These are phyloP conservation scores for Entophlyctis luteolus DNA, from an alignment of 192 early-diverging fungal species.

Conservation along the genomic window DNA sequence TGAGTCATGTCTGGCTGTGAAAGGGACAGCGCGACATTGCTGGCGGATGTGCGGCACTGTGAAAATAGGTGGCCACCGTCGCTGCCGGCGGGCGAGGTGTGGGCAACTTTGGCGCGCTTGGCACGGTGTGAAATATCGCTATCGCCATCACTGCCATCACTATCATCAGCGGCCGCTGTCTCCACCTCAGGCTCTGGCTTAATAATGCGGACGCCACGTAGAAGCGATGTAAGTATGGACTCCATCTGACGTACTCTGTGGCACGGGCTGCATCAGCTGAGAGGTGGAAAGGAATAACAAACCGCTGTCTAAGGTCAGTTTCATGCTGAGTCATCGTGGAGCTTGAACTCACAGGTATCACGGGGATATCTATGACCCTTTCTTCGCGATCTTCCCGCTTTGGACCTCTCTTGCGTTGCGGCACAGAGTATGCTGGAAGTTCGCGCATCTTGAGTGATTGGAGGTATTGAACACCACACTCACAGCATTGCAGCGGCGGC, in stretches of 20 bases:
- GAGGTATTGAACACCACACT: slow-evolving; percentile 3
- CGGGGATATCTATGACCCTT: no score
- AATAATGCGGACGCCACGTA: not conserved
- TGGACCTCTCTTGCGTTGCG: slow-evolving; percentile 12
- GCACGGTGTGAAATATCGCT: not conserved
- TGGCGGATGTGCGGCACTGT: not conserved
- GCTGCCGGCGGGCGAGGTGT: not conserved
- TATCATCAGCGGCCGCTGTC: not conserved
- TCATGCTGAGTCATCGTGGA: no score
- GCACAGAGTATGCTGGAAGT: slow-evolving; percentile 11
- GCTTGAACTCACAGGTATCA: no score
- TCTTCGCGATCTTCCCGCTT: not conserved
- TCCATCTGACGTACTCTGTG: slow-evolving; percentile 12
- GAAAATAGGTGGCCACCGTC: not conserved
- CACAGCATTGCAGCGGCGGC: not conserved
- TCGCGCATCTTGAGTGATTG: not conserved
- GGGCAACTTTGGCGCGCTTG: slow-evolving; percentile 1
- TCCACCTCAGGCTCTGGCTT: not conserved
- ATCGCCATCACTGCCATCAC: slow-evolving; percentile 1
- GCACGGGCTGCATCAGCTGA: not conserved
- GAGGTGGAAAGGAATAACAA: not conserved
- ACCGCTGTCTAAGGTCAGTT: not conserved
- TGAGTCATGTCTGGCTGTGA: slow-evolving; percentile 1
- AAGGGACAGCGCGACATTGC: not conserved
- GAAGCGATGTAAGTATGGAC: not conserved